These are phyloP conservation scores for Suillus sp. DNA, from an alignment of 768 basidiomycete species.

Conservation along the genomic window DNA sequence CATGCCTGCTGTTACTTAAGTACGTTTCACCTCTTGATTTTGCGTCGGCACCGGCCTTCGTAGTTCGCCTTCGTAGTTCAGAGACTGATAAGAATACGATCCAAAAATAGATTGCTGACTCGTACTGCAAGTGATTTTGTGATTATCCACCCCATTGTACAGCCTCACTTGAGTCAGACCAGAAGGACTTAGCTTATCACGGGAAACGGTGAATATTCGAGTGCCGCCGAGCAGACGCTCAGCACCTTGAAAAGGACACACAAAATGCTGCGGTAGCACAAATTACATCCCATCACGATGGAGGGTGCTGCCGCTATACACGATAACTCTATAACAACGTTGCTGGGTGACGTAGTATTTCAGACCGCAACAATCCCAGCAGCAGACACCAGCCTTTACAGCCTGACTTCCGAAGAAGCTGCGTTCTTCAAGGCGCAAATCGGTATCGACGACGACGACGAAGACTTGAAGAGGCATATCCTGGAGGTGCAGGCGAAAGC, in stretches of 20 bases:
- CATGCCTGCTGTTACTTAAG: neutral
- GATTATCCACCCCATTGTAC: neutral
- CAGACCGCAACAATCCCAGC: neutral
- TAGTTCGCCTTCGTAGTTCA: neutral
- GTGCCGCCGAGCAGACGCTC: neutral
- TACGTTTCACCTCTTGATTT: too few species aligned
- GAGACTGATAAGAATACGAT: neutral
- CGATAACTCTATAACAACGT: neutral
- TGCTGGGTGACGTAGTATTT: neutral
- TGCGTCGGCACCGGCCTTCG: neutral
- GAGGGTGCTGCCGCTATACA: neutral
- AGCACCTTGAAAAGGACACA: neutral
- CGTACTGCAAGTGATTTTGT: neutral
- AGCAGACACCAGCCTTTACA: conserved; percentile 2
- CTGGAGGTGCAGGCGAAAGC: conserved; percentile 30
- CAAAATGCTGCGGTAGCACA: neutral
- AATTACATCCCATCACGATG: neutral
- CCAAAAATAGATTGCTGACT: neutral
- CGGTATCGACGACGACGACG: conserved; percentile 30
- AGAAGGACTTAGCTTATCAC: neutral
- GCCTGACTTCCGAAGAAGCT: conserved; percentile 8
- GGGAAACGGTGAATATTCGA: neutral
- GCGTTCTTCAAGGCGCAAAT: conserved; percentile 28
- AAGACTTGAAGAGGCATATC: conserved; percentile 29
- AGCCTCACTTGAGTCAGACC: neutral